Conservation (phyloP, 768 basidiomycete genomes). For the Hirschioporus abietinus region DNA sequence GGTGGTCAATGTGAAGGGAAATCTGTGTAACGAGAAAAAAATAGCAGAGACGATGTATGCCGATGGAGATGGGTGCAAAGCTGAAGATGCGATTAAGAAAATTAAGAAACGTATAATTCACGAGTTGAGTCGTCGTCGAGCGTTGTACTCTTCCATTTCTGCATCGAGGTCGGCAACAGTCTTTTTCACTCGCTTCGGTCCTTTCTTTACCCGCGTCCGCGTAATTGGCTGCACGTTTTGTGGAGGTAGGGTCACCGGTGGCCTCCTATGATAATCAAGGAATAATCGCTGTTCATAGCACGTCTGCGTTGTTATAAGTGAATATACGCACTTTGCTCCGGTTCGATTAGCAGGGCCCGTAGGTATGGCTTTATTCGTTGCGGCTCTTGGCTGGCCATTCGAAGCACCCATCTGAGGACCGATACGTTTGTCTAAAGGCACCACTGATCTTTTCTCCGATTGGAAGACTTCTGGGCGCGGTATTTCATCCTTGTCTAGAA, state of each 20-base stretch:
- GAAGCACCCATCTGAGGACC: neutral
- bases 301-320: neutral
- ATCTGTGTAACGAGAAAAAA: neutral
- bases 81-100: neutral
- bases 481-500: constrained; percentile 8
- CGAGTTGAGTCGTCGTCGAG: constrained; percentile 17
- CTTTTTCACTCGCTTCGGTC: constrained; percentile 70
- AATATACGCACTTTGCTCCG: neutral
- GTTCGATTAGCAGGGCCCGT: neutral
- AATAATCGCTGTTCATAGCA: neutral
- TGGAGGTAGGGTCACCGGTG: neutral
- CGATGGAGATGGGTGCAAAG: neutral
- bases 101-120: neutral
- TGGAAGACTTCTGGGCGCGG: neutral
- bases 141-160: constrained; percentile 79
- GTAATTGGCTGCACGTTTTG: neutral
- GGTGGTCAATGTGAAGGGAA: neutral
- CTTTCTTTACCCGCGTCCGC: constrained; percentile 57
- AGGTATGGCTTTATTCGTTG: neutral
- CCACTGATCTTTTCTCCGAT: neutral
- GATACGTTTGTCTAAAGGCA: neutral
- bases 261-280: neutral
- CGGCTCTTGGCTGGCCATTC: neutral
- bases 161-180: constrained; percentile 59
- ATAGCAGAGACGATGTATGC: neutral